Evolutionary conservation across 1,139 yeast genomes (phyloP), one percentile per base, ranked within the genome.

Genomic region (Diutina scorzettiae): DNA sequence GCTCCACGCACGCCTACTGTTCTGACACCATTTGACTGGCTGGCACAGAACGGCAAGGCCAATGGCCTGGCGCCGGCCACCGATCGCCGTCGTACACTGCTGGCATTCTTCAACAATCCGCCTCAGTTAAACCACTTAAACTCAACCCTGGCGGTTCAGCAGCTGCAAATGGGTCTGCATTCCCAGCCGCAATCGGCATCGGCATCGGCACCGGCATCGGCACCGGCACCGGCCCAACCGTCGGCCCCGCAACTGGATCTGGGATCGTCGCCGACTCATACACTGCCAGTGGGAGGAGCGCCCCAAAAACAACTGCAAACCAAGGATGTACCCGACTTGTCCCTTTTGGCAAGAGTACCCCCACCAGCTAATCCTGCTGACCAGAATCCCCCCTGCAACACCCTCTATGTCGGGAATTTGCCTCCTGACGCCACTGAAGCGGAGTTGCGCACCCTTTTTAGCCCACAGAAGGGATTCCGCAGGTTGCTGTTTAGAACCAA

Each of bases 281-380:
- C 37, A 12, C 43, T 44, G 5, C 32, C 46, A 5, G 19, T 32
- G 33, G 23, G 30, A 11, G 12, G 12, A 4, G 32, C 16, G 16
- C 43, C 30, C 40, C 51, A 12, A 41, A 46, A 1, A 33, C 51
- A 5, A 43, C 11, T 16, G 39, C 39, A n/a, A 19, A 14, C 8
- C 46, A 67, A 63, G 48, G 72, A 65, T 49, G 68, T 81, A n/a
- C 86, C 85, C 11, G 91, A 82, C 55, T 66, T 81, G 49, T 78
- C 86, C 1, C 62, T 81, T 41, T 62, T 82, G 41, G 86, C 89
- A 0, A 63, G 85, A 48, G 86, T 89, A 20, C 89, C 96, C 30
- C 96, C 96, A 1, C 97, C 97, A 3, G 96, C 96, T 2, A 91
- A 91, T 53, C 98, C 98, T 1, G 98, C 98, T 2, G 98, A 91